Percentiles rank a stretch among this genome's conserved stretches.
These are phyloP conservation scores for Plenodomus biglobosus DNA, from an alignment of 2,329 filamentous ascomycete species.

Conservation along the genomic window DNA sequence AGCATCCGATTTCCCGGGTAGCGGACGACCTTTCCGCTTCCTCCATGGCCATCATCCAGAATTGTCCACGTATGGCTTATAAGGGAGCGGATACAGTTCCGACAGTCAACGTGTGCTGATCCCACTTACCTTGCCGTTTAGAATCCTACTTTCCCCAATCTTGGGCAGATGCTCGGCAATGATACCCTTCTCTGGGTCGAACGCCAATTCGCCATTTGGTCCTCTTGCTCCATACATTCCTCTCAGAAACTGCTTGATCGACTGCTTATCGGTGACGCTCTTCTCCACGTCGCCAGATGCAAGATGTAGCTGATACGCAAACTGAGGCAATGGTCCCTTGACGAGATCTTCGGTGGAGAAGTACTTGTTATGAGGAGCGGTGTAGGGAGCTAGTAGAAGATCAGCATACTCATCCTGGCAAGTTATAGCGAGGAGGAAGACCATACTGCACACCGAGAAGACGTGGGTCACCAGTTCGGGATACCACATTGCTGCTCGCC, in stretches of 20 bases:
- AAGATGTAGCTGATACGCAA: conserved; percentile 83
- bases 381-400: conserved; percentile 56
- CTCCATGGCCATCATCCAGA: background rate
- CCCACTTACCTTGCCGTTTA: conserved; percentile 61
- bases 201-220: conserved; percentile 57
- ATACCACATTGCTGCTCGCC: conserved; percentile 69
- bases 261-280: conserved; percentile 55
- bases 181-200: conserved; percentile 64
- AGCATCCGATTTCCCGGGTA: conserved; percentile 3
- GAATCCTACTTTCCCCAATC: conserved; percentile 59
- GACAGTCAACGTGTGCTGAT: background rate
- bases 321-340: conserved; percentile 62
- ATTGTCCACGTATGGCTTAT: background rate
- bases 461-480: conserved; percentile 72
- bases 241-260: conserved; percentile 70
- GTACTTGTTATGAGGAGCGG: conserved; percentile 56
- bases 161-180: conserved; percentile 63
- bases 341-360: conserved; percentile 63
- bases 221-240: conserved; percentile 69
- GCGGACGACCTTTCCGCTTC: background rate
- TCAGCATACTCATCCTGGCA: background rate
- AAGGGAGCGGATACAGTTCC: background rate
- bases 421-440: conserved; percentile 33
- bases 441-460: conserved; percentile 69
- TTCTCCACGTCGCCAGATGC: conserved; percentile 60